Evolutionary conservation across 305 asterid genomes (phyloP).

Genomic region (Solanum chacoense): DNA sequence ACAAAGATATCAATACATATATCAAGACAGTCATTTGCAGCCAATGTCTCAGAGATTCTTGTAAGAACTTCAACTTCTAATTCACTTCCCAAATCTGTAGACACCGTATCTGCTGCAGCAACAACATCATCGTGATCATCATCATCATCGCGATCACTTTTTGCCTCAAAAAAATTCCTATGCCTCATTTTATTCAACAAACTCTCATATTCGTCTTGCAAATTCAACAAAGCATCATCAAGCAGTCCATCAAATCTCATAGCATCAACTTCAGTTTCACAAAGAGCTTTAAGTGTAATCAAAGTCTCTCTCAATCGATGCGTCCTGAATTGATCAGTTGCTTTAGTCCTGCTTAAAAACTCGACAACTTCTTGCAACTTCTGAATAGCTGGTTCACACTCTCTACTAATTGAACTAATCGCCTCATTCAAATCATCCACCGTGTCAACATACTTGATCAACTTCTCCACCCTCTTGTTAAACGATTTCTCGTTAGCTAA

Average conservation of each 20-base stretch:
- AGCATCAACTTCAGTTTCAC: conserved; percentile 60
- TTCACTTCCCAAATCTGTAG: conserved; percentile 38
- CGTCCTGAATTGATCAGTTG: conserved; percentile 55
- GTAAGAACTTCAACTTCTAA: conserved; percentile 48
- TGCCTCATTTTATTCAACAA: conserved; percentile 44
- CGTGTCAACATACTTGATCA: conserved; percentile 49
- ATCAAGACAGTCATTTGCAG: conserved; percentile 70
- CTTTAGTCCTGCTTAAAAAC: conserved; percentile 79
- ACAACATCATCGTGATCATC: conserved; percentile 9
- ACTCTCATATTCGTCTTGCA: conserved; percentile 76
- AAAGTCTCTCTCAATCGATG: conserved; percentile 49
- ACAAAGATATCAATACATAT: conserved; percentile 72
- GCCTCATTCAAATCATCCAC: conserved; percentile 44
- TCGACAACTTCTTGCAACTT: conserved; percentile 78
- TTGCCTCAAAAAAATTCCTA: conserved; percentile 10
- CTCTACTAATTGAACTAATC: conserved; percentile 27
- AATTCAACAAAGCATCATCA: conserved; percentile 66
- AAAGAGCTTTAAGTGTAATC: conserved; percentile 51
- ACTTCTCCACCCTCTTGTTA: conserved; percentile 24
- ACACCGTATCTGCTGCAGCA: neutral
- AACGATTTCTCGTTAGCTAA: conserved; percentile 30
- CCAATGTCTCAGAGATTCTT: conserved; percentile 43
- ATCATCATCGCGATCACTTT: neutral
- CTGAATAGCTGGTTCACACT: conserved; percentile 58
- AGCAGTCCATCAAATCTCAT: conserved; percentile 67